Base-by-base conservation (phyloP, 2,329 filamentous ascomycete genomes). In the Aspergillus japonicus region DNA sequence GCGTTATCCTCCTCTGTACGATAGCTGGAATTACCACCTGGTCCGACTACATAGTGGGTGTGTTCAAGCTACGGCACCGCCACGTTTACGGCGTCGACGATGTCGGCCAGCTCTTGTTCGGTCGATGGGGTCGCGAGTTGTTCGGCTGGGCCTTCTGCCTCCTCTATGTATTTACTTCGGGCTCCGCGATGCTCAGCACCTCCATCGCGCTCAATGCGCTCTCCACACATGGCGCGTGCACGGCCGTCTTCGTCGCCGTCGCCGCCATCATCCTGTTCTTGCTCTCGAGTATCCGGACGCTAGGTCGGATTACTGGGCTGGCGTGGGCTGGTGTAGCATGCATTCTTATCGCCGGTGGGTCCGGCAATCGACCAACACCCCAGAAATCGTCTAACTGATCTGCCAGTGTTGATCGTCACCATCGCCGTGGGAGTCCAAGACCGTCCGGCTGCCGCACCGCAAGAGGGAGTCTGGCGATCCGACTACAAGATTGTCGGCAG, bases 21-120 rank as follows among this genome's bases (percentile, higher is more conserved):
- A 75, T 83, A 23, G 77, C 73, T 1, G 60, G 24, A 16, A 81
- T 82, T 62, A 81, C 80, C 0, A 80, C 78, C 3, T 83, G 81
- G 81, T 80, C 79, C 2, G 72, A 75, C 57, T 82, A 80, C 62
- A 77, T 82, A 35, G 72, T 83, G 14, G 81, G 68, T 8, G 47
- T 49, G 23, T 85, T 85, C 73, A 85, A 85, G 65, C 63, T 83
- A 33, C 73, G 75, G 5, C 83, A 85, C 64, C 80, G 80, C 0
- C 76, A 83, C 59, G 82, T 85, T 4, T 85, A 86, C 65, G 81
- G 80, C 42, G 84, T 86, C 73, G 83, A 83, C 53, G 83, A 86
- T 60, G 83, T 81, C 0, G 83, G 83, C 11, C 72, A 73, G 44
- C 79, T 85, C 57, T 74, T 86, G 23, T 84, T 85, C 56, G 84